Conservation (phyloP, 2,329 filamentous ascomycete genomes). For the Trichoderma simmonsii region DNA sequence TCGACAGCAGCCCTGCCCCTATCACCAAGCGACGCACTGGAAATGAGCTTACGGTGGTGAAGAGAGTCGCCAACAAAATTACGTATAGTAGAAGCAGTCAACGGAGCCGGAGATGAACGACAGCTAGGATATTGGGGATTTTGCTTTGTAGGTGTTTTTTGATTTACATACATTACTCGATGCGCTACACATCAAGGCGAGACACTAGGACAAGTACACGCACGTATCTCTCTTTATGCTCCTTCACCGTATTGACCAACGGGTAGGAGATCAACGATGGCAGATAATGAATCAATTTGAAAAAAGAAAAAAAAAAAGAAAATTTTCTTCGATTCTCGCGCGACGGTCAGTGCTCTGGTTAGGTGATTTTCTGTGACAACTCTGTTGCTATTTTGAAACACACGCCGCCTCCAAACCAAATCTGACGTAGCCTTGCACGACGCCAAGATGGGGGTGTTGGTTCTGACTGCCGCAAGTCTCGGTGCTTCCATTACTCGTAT, state of each 20-base stretch:
- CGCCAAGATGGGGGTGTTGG: not conserved
- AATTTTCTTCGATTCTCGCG: not conserved
- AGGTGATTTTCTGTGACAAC: not conserved
- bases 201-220: not conserved
- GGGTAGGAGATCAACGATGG: not conserved
- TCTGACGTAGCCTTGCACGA: not conserved
- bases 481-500: not conserved
- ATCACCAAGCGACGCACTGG: not conserved
- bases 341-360: not conserved
- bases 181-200: not conserved
- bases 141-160: not conserved
- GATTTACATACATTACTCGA: not conserved
- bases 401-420: not conserved
- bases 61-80: not conserved
- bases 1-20: not conserved
- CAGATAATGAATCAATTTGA: not conserved
- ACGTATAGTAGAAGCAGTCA: not conserved
- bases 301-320: not conserved
- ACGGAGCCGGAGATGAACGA: not conserved
- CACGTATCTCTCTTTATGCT: not conserved
- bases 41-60: not conserved
- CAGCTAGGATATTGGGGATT: not conserved
- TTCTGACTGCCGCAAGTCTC: not conserved
- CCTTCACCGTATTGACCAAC: not conserved
- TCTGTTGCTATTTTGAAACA: constrained; percentile 15